Evolutionary conservation across 169 alveolate species (phyloP).

Genomic region (Eimeria maxima): DNA sequence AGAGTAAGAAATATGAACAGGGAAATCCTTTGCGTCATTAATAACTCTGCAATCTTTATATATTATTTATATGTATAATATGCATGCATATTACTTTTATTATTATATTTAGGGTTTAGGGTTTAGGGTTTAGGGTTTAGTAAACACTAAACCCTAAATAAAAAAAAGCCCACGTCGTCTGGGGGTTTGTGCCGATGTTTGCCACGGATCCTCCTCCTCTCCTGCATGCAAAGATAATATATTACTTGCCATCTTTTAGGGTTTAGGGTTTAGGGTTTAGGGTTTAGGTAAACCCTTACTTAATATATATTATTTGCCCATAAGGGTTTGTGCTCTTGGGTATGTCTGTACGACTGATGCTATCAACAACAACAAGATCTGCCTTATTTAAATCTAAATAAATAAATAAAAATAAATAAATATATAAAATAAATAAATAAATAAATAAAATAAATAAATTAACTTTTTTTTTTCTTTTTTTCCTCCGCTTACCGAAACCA

Average conservation of each 20-base stretch:
- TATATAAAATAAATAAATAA: no score
- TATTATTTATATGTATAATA: no score
- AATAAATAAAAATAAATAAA: no score
- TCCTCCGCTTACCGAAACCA: slow-evolving; percentile 36
- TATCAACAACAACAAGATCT: slow-evolving; percentile 35
- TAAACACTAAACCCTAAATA: no score
- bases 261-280: no score
- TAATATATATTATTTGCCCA: slow-evolving; percentile 36
- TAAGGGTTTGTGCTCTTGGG: slow-evolving; percentile 46
- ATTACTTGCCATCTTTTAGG: not conserved
- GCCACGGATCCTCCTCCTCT: slow-evolving; percentile 17
- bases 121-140: no score
- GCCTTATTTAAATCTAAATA: not conserved
- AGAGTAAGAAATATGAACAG: slow-evolving; percentile 26
- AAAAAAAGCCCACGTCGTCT: slow-evolving; percentile 51
- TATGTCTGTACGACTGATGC: not conserved
- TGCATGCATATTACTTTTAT: no score
- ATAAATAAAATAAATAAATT: no score
- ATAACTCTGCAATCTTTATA: not conserved
- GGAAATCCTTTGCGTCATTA: slow-evolving; percentile 21
- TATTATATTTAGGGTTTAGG: no score
- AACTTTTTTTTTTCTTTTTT: no score
- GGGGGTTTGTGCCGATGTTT: slow-evolving; percentile 36
- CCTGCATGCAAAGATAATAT: not conserved
- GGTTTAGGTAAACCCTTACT: slow-evolving; percentile 36